Conservation (phyloP, 208 protist genomes). For the Balamuthia mandrillaris region DNA sequence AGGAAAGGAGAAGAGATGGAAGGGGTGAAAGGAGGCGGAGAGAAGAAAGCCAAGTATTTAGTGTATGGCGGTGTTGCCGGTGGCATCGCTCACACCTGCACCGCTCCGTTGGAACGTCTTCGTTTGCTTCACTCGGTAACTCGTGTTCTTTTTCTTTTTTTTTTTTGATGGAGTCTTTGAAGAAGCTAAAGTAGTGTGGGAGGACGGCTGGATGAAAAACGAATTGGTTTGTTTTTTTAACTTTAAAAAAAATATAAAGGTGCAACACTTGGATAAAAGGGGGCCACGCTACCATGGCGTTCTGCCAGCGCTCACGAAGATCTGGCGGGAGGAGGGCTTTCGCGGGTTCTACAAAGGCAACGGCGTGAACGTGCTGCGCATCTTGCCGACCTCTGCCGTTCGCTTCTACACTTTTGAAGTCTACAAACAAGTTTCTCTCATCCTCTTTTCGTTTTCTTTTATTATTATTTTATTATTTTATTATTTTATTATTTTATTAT, state of each 20-base stretch:
- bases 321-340: neutral
- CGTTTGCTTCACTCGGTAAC: slow-evolving; percentile 91
- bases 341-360: slow-evolving; percentile 23
- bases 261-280: slow-evolving; percentile 5
- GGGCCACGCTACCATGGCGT: neutral
- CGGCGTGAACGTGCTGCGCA: slow-evolving; percentile 21
- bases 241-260: too few relatives aligned
- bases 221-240: too few relatives aligned
- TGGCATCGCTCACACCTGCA: slow-evolving; percentile 84
- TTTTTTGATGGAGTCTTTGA: too few relatives aligned
- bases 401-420: slow-evolving; percentile 17
- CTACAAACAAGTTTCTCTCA: neutral
- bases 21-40: too few relatives aligned
- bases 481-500: neutral
- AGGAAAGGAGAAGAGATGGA: too few relatives aligned
- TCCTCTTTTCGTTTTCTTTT: neutral
- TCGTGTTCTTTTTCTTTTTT: neutral
- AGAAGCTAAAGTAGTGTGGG: too few relatives aligned
- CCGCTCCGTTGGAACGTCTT: slow-evolving; percentile 84
- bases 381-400: slow-evolving; percentile 20
- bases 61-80: slow-evolving; percentile 85
- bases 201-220: too few relatives aligned
- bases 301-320: neutral
- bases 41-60: too few relatives aligned
- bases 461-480: neutral